Evolutionary conservation across 257 asterid genomes (phyloP), one percentile per base, ranked within the genome.

Genomic region (Knoxia roxburghii): DNA sequence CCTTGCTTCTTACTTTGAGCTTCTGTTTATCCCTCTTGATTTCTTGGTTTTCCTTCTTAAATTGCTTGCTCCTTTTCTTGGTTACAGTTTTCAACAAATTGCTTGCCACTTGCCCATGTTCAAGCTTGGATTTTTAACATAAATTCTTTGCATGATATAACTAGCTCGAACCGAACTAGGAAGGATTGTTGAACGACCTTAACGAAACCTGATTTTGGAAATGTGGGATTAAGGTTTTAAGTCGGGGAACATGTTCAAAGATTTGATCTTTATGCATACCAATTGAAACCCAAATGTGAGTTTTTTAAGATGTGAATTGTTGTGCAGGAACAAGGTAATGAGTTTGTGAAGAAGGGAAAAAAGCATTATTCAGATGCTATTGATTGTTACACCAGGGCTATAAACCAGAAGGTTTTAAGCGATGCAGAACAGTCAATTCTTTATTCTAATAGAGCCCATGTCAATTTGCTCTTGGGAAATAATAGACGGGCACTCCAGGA

Each of bases 371-470:
- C 83, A 7, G 95, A 85, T 75, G 97, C 97, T 58, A 70, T 88
- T 79, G 93, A 93, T 75, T 90, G 99, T 89, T 93, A 93, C 69
- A 86, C 92, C 18, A 81, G 90, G 81, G 96, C 96, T 53, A 85
- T 93, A 75, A 84, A 88, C 79, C 99, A 90, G 85, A 90, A 86
- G 72, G 92, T 92, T 14, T 83, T 90, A 67, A 71, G 75, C 60
- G 88, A 87, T 80, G 67, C 95, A 7, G 99, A 88, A 41, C 77
- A 50, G 60, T 88, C 96, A 32, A 45, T 86, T 50, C 71, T 88
- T 49, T 85, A 85, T 85, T 87, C 97, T 20, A 94, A 94, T 64
- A 77, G 96, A 80, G 96, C 96, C 55, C 99, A 90, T 81, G 95
- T 87, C 69, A 88, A 93, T 86, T 75, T 93, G 72, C 87, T 93